Evolutionary conservation across 176 grass and related monocot genomes (phyloP).

Genomic region (Juncus inflexus): DNA sequence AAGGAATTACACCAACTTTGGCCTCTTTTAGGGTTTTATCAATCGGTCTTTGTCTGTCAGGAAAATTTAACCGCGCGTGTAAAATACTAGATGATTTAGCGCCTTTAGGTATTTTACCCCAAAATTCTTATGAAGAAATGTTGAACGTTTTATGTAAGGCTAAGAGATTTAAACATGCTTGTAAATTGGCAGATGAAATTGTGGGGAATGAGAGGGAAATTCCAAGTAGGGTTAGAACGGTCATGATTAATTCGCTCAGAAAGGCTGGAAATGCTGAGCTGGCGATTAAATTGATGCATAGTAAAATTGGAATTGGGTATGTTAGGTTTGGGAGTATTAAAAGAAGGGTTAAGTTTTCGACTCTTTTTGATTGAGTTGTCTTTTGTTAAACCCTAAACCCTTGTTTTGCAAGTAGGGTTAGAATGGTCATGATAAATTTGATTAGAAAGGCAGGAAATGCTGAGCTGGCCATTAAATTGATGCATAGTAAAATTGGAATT

Average conservation of each 20-base stretch:
- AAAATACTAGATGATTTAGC: conserved; percentile 84
- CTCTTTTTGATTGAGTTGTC: conserved; percentile 42
- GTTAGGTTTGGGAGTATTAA: conserved; percentile 93
- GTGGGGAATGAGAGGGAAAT: conserved; percentile 70
- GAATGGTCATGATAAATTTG: conserved; percentile 84
- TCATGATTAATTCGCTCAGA: conserved; percentile 88
- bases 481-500: conserved; percentile 89
- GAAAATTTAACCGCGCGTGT: conserved; percentile 84
- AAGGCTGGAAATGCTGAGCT: conserved; percentile 88
- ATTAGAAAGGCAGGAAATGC: conserved; percentile 85
- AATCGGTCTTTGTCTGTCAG: conserved; percentile 68
- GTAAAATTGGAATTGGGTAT: conserved; percentile 88
- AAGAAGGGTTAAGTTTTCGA: conserved; percentile 81
- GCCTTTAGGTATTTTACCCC: conserved; percentile 71
- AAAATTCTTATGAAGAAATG: conserved; percentile 88
- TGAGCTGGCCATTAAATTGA: conserved; percentile 67
- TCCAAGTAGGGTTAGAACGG: conserved; percentile 70
- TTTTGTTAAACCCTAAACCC: no score
- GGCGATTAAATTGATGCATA: conserved; percentile 74
- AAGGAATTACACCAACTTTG: conserved; percentile 70
- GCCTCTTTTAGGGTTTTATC: conserved; percentile 70
- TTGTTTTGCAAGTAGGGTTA: conserved; percentile 40
- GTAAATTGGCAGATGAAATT: conserved; percentile 87
- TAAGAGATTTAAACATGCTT: conserved; percentile 77
- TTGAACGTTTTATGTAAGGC: conserved; percentile 79